Evolutionary conservation across 148 eudicot genomes (phyloP).

Genomic region (Chenopodium album): DNA sequence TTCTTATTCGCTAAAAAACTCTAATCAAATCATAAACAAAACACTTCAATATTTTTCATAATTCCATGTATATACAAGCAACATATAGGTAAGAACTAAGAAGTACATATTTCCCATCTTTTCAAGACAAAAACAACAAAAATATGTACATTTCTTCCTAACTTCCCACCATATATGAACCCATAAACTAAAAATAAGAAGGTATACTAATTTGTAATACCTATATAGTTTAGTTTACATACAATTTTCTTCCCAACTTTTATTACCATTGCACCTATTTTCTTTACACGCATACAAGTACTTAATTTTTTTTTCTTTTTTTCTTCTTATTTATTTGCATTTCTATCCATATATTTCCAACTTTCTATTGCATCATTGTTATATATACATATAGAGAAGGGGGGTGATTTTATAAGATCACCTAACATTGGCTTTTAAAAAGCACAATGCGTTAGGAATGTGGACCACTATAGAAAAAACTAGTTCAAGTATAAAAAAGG

Average conservation of each 20-base stretch:
- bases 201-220: slow-evolving; percentile 9
- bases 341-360: slow-evolving; percentile 21
- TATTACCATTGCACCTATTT: slow-evolving; percentile 7
- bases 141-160: slow-evolving; percentile 27
- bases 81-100: slow-evolving; percentile 9
- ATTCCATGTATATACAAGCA: slow-evolving; percentile 21
- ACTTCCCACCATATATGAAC: neutral
- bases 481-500: slow-evolving; percentile 18
- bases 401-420: neutral
- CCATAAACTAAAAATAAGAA: neutral
- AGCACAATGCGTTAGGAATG: slow-evolving; percentile 27
- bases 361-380: slow-evolving; percentile 37
- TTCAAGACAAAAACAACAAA: slow-evolving; percentile 3
- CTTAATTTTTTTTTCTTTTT: neutral
- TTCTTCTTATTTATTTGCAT: slow-evolving; percentile 12
- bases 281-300: slow-evolving; percentile 4
- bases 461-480: slow-evolving; percentile 26
- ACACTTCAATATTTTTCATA: neutral
- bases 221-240: neutral
- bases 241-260: slow-evolving; percentile 10
- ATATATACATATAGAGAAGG: slow-evolving; percentile 14
- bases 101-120: neutral
- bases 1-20: too few species aligned
- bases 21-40: neutral
- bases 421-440: slow-evolving; percentile 32